Evolutionary conservation across 768 basidiomycete genomes (phyloP).

Genomic region (Agrocybe praecox): DNA sequence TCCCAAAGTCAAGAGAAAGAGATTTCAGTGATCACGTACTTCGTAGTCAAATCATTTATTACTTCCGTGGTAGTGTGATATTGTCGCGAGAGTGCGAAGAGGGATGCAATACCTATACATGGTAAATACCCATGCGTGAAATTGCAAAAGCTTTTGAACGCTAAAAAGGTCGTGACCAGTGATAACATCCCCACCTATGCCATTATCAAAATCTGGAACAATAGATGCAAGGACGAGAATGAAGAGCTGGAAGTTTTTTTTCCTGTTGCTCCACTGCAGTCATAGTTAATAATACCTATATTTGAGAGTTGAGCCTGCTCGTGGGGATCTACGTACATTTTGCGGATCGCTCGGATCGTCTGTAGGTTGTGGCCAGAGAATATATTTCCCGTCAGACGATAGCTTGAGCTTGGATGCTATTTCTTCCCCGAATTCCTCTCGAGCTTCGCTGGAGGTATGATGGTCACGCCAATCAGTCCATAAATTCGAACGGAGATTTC

Average conservation of each 20-base stretch:
- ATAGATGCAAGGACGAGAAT: conserved; percentile 66
- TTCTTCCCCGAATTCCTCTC: conserved; percentile 58
- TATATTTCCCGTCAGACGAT: conserved; percentile 53
- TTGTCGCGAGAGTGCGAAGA: conserved; percentile 60
- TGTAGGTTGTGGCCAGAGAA: conserved; percentile 73
- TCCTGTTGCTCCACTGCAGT: conserved; percentile 52
- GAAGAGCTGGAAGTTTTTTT: conserved; percentile 57
- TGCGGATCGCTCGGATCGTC: conserved; percentile 65
- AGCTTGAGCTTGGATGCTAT: conserved; percentile 60
- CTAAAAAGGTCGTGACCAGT: too few species aligned
- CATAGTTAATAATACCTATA: too few species aligned
- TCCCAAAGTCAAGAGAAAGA: too few species aligned
- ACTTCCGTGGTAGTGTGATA: conserved; percentile 55
- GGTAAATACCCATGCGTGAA: too few species aligned
- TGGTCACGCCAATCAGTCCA: too few species aligned
- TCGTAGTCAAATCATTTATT: conserved; percentile 67
- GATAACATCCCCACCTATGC: conserved; percentile 48
- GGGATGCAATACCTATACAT: conserved; percentile 62
- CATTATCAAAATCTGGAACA: conserved; percentile 70
- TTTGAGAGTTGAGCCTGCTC: too few species aligned
- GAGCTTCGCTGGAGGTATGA: conserved; percentile 63
- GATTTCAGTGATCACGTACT: too few species aligned
- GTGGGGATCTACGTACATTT: too few species aligned
- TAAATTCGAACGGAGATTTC: too few species aligned
- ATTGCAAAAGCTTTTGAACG: too few species aligned